Evolutionary conservation across 2,329 filamentous ascomycete species (phyloP), one percentile per base, ranked within the genome.

Genomic region (Aspergillus ruber): DNA sequence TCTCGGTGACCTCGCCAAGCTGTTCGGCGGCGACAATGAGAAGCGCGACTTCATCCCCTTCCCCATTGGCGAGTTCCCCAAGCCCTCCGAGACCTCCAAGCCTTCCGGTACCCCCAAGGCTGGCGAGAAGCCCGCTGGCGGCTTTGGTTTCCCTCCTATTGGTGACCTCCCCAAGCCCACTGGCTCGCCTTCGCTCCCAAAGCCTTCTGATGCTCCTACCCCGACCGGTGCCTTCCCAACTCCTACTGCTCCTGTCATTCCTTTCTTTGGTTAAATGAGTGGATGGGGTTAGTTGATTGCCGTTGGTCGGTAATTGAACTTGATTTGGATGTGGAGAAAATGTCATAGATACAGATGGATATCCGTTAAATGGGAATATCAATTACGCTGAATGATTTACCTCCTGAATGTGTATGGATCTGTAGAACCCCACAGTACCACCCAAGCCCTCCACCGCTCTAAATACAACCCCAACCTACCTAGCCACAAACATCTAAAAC

Each of bases 401-500:
- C 4, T 29, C 25, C 25, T 29, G 9, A 27, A 12, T 35, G n/a
- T 4, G 33, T n/a, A 35, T 39, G 5, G 17, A 12, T 39, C 4
- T 3, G 17, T 39, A 10, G 36, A 36, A 1, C 13, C 9, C 2
- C 6, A 39, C 10, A 21, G 10, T 20, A 17, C 12, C 35, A 18
- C n/a, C 36, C 7, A 13, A 10, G 21, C 8, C 9, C 4, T 4
- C 35, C 17, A 10, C 3, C 33, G 8, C 6, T 3, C 6, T 17
- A n/a, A 12, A 35, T 29, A 18, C 10, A 20, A 18, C 17, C 36
- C 9, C 36, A 21, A 18, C 13, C 43, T 43, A 36, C 23, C 4
- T 43, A 36, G 15, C 9, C 29, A 35, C 83, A 88, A 3, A 87
- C 65, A 61, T 85, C 74, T 49, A 88, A 68, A 64, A 68, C 72